These are phyloP conservation scores for Aechmea fasciata DNA, from an alignment of 176 grass and related monocot species.

Conservation along the genomic window DNA sequence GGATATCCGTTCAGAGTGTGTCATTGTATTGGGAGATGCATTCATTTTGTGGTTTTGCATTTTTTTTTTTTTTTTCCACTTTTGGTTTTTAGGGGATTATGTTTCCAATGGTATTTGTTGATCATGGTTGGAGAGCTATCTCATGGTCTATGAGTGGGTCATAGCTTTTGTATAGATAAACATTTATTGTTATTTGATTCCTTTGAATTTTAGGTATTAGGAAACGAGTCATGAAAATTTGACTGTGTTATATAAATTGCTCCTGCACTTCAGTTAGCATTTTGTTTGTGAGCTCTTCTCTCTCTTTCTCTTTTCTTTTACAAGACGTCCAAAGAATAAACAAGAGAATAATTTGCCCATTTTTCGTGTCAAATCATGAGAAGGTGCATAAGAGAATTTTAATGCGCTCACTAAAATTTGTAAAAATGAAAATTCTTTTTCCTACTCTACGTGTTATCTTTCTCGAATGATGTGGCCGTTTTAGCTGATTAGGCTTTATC, in stretches of 20 bases:
- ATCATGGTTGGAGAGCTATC: background rate
- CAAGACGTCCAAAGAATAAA: too few species aligned
- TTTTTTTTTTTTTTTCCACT: background rate
- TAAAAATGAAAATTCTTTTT: too few species aligned
- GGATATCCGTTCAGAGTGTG: background rate
- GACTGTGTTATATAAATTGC: background rate
- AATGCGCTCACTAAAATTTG: too few species aligned
- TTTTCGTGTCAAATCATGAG: too few species aligned
- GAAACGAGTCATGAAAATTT: background rate
- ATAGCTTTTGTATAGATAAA: background rate
- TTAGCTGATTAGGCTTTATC: too few species aligned
- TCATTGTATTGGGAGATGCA: background rate
- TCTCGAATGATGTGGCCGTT: too few species aligned
- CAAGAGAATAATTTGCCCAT: too few species aligned
- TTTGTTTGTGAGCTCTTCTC: too few species aligned
- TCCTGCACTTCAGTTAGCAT: background rate
- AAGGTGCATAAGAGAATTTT: too few species aligned
- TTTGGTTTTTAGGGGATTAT: background rate
- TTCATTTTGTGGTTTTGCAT: background rate
- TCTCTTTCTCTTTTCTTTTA: too few species aligned
- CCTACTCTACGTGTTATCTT: too few species aligned
- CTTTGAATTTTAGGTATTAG: background rate
- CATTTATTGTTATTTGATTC: background rate
- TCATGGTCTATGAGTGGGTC: constrained; percentile 6
- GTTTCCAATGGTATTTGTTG: background rate